Conservation (phyloP, 2,329 filamentous ascomycete genomes). For the Nothophoma quercina region DNA sequence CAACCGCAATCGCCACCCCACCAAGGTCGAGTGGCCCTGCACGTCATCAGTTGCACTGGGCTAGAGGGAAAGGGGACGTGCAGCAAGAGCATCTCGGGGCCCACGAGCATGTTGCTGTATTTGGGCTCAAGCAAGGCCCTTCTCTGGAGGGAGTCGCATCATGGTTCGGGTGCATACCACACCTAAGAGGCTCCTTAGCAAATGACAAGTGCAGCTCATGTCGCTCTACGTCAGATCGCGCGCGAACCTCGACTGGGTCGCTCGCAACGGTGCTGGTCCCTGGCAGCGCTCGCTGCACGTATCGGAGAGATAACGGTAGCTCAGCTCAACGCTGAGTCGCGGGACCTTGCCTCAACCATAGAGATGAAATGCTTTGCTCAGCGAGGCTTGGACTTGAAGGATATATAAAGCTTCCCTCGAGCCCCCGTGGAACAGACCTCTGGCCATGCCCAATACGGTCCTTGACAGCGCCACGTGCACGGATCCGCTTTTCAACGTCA, state of each 20-base stretch:
- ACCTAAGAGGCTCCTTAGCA: not conserved
- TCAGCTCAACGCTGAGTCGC: conserved; percentile 18
- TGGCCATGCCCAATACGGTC: conserved; percentile 37
- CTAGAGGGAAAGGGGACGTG: conserved; percentile 17
- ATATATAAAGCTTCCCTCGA: conserved; percentile 35
- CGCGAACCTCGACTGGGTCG: not conserved
- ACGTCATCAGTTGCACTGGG: conserved; percentile 22
- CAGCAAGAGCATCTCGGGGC: conserved; percentile 2
- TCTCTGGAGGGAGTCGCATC: not conserved
- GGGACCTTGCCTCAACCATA: conserved; percentile 14
- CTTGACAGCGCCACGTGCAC: conserved; percentile 34
- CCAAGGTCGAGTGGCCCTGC: conserved; percentile 24
- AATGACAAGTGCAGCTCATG: conserved; percentile 3
- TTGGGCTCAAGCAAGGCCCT: conserved; percentile 4
- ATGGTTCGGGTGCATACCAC: not conserved
- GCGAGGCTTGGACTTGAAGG: conserved; percentile 34
- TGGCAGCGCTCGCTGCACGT: conserved; percentile 7
- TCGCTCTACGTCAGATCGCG: conserved; percentile 6
- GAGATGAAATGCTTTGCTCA: conserved; percentile 31
- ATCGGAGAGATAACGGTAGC: conserved; percentile 19
- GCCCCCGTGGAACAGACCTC: conserved; percentile 30
- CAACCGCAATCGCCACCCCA: conserved; percentile 32
- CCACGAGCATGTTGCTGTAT: not conserved
- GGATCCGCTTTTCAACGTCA: conserved; percentile 19
- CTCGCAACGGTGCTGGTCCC: conserved; percentile 7